These are phyloP conservation scores for Trichophyton verrucosum DNA, from an alignment of 2,329 filamentous ascomycete species.

Conservation along the genomic window DNA sequence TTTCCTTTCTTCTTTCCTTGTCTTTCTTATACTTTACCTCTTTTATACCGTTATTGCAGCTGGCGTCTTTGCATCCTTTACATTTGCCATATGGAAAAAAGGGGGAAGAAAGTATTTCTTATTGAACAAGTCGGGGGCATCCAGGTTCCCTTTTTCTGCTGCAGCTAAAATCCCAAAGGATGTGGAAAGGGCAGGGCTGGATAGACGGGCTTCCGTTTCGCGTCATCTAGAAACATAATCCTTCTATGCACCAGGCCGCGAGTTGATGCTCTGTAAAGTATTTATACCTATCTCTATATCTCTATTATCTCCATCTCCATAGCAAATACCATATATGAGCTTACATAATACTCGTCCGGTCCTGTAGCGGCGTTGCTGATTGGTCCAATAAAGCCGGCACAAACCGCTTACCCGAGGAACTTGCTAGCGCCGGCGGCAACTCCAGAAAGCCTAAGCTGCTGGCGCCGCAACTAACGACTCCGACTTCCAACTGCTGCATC, in stretches of 20 bases:
- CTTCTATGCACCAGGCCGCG: neutral
- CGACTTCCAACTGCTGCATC: neutral
- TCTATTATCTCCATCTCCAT: too few relatives aligned
- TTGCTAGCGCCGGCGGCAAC: neutral
- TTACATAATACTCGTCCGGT: neutral
- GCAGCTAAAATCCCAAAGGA: neutral
- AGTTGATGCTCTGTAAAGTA: slow-evolving; percentile 3
- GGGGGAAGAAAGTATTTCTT: too few relatives aligned
- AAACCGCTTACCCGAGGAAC: slow-evolving; percentile 7
- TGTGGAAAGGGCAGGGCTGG: neutral
- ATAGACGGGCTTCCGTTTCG: neutral
- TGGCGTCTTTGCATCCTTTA: neutral
- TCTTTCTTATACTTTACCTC: neutral
- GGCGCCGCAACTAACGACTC: too few relatives aligned
- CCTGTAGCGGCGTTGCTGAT: neutral
- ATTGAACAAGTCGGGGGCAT: neutral
- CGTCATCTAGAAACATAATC: neutral
- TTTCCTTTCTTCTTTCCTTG: neutral
- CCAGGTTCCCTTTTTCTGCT: neutral
- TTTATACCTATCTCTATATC: too few relatives aligned
- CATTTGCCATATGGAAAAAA: neutral
- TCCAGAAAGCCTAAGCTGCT: neutral
- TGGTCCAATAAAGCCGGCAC: neutral
- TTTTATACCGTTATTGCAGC: neutral
- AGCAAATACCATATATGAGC: neutral